Percentiles rank a stretch among this genome's conserved stretches.
Conservation (phyloP, 2,329 filamentous ascomycete species). For the Aspergillus neoniger region DNA sequence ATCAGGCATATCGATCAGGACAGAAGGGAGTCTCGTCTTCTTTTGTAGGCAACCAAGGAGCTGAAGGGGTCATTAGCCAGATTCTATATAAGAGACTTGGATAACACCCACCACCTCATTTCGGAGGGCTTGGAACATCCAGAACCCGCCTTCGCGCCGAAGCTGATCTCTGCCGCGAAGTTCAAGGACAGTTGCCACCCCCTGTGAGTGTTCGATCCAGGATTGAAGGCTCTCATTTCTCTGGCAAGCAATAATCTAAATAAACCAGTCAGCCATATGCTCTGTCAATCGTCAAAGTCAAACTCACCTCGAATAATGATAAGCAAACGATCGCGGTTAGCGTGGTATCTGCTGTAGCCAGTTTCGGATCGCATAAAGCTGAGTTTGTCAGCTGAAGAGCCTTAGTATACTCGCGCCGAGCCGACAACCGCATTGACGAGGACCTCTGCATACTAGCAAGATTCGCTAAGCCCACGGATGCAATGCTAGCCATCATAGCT, state of each 20-base stretch:
- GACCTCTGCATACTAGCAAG: neutral
- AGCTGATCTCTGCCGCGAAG: slow-evolving; percentile 5
- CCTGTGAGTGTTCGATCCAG: slow-evolving; percentile 2
- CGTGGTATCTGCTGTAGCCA: slow-evolving; percentile 2
- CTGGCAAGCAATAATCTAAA: slow-evolving; percentile 1
- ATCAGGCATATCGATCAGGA: neutral
- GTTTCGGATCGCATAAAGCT: neutral
- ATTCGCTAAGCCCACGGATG: slow-evolving; percentile 5
- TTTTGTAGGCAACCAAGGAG: slow-evolving; percentile 4
- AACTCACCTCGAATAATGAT: slow-evolving; percentile 3
- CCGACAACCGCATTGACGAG: neutral
- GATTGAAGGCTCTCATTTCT: neutral
- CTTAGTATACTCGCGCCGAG: slow-evolving; percentile 1
- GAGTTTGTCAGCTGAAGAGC: slow-evolving; percentile 4
- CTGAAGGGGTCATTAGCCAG: neutral
- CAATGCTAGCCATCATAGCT: slow-evolving; percentile 7
- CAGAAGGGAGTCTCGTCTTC: neutral
- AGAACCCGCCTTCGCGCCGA: neutral
- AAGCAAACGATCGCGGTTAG: slow-evolving; percentile 4
- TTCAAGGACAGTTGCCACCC: slow-evolving; percentile 4
- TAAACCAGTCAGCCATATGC: neutral
- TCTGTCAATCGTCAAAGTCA: too few relatives aligned
- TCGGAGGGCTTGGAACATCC: slow-evolving; percentile 5
- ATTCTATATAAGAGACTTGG: too few relatives aligned
- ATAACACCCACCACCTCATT: neutral